Base-by-base conservation (phyloP, 768 basidiomycete species). In the Sporobolomyces pararoseus region DNA sequence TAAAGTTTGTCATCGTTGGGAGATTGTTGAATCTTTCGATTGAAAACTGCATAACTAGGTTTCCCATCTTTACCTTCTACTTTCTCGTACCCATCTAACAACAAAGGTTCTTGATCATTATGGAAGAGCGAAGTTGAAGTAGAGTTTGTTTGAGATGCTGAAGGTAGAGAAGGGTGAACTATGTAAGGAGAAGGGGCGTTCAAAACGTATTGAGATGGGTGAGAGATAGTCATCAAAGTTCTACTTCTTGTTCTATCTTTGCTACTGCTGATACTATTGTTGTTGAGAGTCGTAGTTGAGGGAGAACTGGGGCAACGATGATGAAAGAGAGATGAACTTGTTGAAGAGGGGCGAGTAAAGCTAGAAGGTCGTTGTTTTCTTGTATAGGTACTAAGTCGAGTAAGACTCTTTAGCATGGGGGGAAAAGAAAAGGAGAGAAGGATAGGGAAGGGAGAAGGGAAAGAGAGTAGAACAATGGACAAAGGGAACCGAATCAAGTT, bases 1-100 rank as follows among this genome's bases (percentile, higher is more conserved):
- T 35, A 44, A 17, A 25, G 7, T 67, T 91, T 82, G 75, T 89
- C 86, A 77, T 95, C 91, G 75, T 88, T 85, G 60, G 83, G 83
- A 0, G 90, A 88, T 79, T 87, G 87, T 68, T 86, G 83, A 68
- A 94, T 84, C 12, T 84, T 79, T 63, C 82, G 84, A 21, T 79
- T 81, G 82, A 85, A 91, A 42, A 86, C 77, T 7, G 80, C 82
- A 76, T 85, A 86, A 4, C 34, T 9, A 0, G 71, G 71, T 39
- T 44, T 6, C 10, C 53, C 42, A 16, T 25, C 46, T 21, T 32
- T 10, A 51, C 29, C 23, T 35, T 44, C 39, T 16, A 68, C 63
- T 35, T 34, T n/a, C 25, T 44, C 25, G 64, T 68, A 74, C 6
- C 59, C 66, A 2, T 42, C 37, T 7, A 62, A 47, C n/a, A n/a